A percentile compares a stretch with the other conserved stretches of the same genome.
Evolutionary conservation across 495 filamentous ascomycete genomes (phyloP).

Genomic region (Evansstolkia leycettana): DNA sequence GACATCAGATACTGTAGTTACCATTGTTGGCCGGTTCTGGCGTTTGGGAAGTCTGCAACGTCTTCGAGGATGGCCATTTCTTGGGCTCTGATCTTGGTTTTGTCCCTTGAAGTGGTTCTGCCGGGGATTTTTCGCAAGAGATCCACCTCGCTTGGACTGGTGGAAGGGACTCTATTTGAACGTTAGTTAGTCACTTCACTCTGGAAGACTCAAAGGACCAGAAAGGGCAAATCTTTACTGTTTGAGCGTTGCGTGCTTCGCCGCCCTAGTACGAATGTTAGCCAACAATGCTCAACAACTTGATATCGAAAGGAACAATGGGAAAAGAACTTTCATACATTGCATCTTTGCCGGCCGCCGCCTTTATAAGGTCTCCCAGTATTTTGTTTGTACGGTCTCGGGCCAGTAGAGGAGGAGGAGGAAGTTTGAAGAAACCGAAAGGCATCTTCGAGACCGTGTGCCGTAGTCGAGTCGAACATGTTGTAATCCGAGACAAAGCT

Average conservation of each 20-base stretch:
- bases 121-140: not conserved
- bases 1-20: not conserved
- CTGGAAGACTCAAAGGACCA: not conserved
- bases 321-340: not conserved
- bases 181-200: not conserved
- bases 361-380: not conserved
- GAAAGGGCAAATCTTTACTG: not conserved
- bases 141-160: not conserved
- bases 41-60: not conserved
- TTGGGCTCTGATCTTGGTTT: not conserved
- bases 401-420: not conserved
- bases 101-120: not conserved
- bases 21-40: not conserved
- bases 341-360: not conserved
- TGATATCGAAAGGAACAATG: too few species aligned
- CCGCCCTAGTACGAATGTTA: too few species aligned
- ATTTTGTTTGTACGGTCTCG: not conserved
- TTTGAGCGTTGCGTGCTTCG: not conserved
- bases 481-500: too few species aligned
- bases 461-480: too few species aligned
- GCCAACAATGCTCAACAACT: too few species aligned
- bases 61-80: conserved; percentile 1
- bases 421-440: too few species aligned
- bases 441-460: too few species aligned
- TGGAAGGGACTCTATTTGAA: not conserved